A percentile compares a stretch with the other conserved stretches of the same genome.
Conservation (phyloP, 163 green algal genomes). For the Chlamydomonas reinhardtii region DNA sequence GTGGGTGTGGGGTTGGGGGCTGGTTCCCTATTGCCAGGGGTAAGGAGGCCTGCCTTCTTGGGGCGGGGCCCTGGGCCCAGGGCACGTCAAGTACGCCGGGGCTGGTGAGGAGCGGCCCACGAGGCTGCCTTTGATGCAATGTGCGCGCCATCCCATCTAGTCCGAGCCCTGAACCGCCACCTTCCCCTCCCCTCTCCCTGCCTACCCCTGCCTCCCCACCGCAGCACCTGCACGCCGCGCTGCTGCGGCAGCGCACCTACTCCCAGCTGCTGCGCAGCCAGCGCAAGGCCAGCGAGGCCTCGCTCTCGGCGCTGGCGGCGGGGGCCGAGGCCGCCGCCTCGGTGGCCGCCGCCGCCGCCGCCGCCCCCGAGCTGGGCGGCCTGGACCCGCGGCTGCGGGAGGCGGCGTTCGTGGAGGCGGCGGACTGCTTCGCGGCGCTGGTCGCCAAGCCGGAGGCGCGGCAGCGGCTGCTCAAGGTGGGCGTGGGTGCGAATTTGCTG, state of each 20-base stretch:
- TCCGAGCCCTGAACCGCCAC: too few species aligned
- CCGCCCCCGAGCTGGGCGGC: conserved; percentile 34
- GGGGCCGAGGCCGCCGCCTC: neutral
- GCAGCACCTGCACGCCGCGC: conserved; percentile 49
- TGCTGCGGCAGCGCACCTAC: conserved; percentile 39
- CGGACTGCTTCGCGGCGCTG: conserved; percentile 83
- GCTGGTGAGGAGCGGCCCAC: too few species aligned
- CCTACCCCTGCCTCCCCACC: too few species aligned
- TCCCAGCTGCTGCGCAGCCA: conserved; percentile 3
- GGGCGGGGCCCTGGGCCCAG: too few species aligned
- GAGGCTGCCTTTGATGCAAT: too few species aligned
- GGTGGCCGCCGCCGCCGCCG: conserved; percentile 15
- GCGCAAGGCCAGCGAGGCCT: conserved; percentile 20
- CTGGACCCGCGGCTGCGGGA: conserved; percentile 67
- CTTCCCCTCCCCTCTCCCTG: too few species aligned
- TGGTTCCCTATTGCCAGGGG: too few species aligned
- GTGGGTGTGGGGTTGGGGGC: too few species aligned
- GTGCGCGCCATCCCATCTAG: too few species aligned
- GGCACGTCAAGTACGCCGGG: too few species aligned
- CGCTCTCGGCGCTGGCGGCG: conserved; percentile 25
- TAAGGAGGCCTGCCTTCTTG: too few species aligned
- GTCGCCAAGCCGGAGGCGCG: conserved; percentile 62
- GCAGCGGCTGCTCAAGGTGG: conserved; percentile 43
- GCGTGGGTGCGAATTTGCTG: neutral
- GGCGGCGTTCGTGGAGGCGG: conserved; percentile 81